phyloP scores from a whole-genome alignment of 2,329 filamentous ascomycete species.

The Cryphonectria parasitica region DNA sequence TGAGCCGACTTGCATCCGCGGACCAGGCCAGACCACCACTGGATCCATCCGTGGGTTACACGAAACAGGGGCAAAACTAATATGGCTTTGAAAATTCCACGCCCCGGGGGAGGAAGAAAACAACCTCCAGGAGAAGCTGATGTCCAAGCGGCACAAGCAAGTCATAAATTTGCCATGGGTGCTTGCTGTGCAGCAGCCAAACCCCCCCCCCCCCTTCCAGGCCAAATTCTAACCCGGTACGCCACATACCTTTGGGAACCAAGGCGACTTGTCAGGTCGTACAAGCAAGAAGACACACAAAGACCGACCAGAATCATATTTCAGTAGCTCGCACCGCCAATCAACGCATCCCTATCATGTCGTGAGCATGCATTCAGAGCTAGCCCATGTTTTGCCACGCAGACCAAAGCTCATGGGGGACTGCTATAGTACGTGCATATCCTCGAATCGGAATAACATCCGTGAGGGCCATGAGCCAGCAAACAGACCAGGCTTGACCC shows the following conservation, averaged over 20 bases:
- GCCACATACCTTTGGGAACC: neutral
- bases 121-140: neutral
- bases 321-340: neutral
- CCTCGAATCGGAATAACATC: neutral
- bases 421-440: neutral
- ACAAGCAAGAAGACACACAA: neutral
- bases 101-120: neutral
- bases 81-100: neutral
- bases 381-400: neutral
- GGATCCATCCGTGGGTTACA: neutral
- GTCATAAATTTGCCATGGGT: neutral
- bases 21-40: neutral
- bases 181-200: neutral
- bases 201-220: no score
- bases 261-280: neutral
- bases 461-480: neutral
- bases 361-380: neutral
- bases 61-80: neutral
- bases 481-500: neutral
- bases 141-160: neutral
- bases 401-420: neutral
- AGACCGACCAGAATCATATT: neutral
- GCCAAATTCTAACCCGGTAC: neutral
- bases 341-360: neutral
- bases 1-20: neutral